Evolutionary conservation across 345 rosid species (phyloP), one percentile per base, ranked within the genome.

Genomic region (Eucalyptus tenuipes): DNA sequence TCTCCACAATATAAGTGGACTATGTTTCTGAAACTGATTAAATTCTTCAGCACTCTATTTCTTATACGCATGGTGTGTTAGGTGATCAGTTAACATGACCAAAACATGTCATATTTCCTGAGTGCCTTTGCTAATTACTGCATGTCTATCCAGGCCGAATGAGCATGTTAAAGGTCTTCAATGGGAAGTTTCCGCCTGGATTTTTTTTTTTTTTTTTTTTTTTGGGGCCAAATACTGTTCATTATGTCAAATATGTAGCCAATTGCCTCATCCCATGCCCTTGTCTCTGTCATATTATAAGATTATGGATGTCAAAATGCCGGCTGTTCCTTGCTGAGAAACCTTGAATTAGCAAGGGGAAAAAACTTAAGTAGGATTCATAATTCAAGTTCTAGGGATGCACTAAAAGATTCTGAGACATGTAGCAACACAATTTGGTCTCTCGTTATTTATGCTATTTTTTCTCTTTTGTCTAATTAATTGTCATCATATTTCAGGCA

Each of bases 401-500:
- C 75, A 15, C 37, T 14, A n/a, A 61, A 29, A 61, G 31, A 29
- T 61, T 61, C 33, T 61, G 31, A n/a, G 75, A n/a, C 20, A 64
- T 64, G 18, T 64, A n/a, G 40, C 14, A 64, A 64, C 75, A 7
- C 18, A 64, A 64, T 64, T n/a, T 4, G 14, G 75, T 64, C 75
- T 64, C 75, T 64, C 75, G 4, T 64, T 15, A 64, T 64, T 64
- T 64, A 20, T 14, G 37, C 75, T n/a, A 64, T 61, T n/a, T 64
- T 29, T n/a, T 64, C 75, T 64, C 40, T 64, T n/a, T 64, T 64
- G 75, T 10, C 75, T 64, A 14, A 64, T 64, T 88, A 25, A 33
- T 53, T n/a, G 24, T 81, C 29, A 17, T 31, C 50, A 47, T 89
- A 24, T 90, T 91, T 87, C 94, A 97, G 99, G 94, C 90, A 55